A percentile compares a stretch with the other conserved stretches of the same genome.
Evolutionary conservation across 2,329 filamentous ascomycete species (phyloP).

Genomic region (Fusarium ramigenum): DNA sequence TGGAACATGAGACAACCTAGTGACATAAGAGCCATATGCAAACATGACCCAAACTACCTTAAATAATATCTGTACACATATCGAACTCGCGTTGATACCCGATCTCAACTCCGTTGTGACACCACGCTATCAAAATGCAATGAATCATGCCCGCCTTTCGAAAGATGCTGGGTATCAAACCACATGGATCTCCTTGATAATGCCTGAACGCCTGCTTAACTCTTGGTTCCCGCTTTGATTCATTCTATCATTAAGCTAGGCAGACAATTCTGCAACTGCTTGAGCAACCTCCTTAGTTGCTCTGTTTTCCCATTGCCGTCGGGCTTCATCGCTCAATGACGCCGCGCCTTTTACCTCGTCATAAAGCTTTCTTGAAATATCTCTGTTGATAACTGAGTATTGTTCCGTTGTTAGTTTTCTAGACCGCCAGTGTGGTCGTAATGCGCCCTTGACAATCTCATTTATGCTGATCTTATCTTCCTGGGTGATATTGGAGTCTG

Average conservation of each 20-base stretch:
- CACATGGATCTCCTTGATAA: slow-evolving; percentile 41
- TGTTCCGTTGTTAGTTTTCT: slow-evolving; percentile 86
- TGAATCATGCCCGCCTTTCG: slow-evolving; percentile 41
- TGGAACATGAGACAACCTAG: slow-evolving; percentile 31
- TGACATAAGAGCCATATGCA: slow-evolving; percentile 30
- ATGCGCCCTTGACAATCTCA: slow-evolving; percentile 82
- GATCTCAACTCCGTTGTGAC: slow-evolving; percentile 40
- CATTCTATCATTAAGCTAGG: slow-evolving; percentile 53
- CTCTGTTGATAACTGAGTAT: slow-evolving; percentile 91
- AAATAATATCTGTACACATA: slow-evolving; percentile 17
- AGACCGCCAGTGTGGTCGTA: slow-evolving; percentile 85
- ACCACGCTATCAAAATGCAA: slow-evolving; percentile 42
- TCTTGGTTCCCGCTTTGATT: slow-evolving; percentile 37
- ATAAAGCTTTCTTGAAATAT: slow-evolving; percentile 89
- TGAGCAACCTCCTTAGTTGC: slow-evolving; percentile 81
- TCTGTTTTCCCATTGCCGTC: slow-evolving; percentile 77
- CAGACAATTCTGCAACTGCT: slow-evolving; percentile 70
- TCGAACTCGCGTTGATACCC: slow-evolving; percentile 23
- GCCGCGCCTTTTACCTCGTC: slow-evolving; percentile 67
- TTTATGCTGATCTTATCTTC: slow-evolving; percentile 90
- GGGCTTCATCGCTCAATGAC: slow-evolving; percentile 71
- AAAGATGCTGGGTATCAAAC: slow-evolving; percentile 49
- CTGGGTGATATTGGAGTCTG: slow-evolving; percentile 72
- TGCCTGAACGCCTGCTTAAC: slow-evolving; percentile 46
- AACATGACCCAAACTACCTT: slow-evolving; percentile 11